Percentiles rank a stretch among this genome's conserved stretches.
These are phyloP conservation scores for Zoysia japonica DNA, from an alignment of 176 grass and related monocot species.

Conservation along the genomic window DNA sequence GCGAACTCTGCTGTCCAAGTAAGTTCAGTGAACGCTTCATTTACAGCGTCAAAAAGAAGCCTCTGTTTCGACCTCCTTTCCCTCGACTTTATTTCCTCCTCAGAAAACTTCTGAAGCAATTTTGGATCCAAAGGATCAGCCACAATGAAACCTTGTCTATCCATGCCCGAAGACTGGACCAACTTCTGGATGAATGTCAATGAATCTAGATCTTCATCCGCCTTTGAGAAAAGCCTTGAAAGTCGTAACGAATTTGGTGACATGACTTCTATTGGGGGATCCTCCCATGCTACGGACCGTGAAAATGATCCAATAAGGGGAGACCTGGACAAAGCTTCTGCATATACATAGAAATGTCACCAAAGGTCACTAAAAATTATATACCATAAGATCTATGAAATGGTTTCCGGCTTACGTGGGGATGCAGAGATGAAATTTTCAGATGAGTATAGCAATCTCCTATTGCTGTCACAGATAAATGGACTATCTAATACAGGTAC, in stretches of 20 bases:
- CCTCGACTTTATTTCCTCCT: conserved; percentile 36
- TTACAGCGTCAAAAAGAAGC: conserved; percentile 74
- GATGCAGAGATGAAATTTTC: conserved; percentile 47
- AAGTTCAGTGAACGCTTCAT: conserved; percentile 73
- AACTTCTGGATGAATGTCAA: conserved; percentile 69
- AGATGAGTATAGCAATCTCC: conserved; percentile 54
- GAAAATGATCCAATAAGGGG: conserved; percentile 76
- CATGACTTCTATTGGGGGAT: conserved; percentile 53
- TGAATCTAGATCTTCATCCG: conserved; percentile 78
- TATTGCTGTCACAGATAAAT: conserved; percentile 55
- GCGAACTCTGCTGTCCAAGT: conserved; percentile 42
- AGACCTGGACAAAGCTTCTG: conserved; percentile 86
- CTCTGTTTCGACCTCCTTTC: conserved; percentile 50
- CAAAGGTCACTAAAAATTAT: neutral
- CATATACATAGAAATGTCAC: conserved; percentile 34
- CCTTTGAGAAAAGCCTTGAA: conserved; percentile 75
- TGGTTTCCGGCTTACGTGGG: conserved; percentile 64
- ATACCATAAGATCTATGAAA: neutral
- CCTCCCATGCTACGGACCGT: conserved; percentile 61
- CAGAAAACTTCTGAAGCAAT: conserved; percentile 53
- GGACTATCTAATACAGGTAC: conserved; percentile 68
- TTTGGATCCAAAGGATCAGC: conserved; percentile 57
- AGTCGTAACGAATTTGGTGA: conserved; percentile 79
- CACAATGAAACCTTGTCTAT: conserved; percentile 45
- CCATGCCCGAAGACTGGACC: conserved; percentile 51